Evolutionary conservation across 2,329 filamentous ascomycete genomes (phyloP).

Genomic region (Clarireedia monteithiana): DNA sequence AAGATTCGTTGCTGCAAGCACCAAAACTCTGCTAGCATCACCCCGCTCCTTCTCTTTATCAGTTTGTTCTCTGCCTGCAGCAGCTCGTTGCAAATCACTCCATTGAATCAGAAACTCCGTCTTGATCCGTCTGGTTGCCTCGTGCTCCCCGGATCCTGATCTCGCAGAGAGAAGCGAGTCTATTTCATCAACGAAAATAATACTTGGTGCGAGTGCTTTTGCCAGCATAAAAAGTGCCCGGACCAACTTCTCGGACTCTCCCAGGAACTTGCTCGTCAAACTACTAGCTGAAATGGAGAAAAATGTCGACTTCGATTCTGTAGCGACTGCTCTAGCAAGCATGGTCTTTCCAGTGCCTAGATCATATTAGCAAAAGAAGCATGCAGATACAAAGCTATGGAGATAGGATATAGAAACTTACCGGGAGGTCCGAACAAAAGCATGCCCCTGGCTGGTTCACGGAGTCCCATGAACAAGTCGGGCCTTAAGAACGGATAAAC

Average conservation of each 20-base stretch:
- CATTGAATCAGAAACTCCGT: constrained; percentile 98
- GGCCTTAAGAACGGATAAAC: constrained; percentile 95
- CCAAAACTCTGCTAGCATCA: constrained; percentile 81
- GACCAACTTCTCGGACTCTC: constrained; percentile 94
- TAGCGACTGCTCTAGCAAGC: constrained; percentile 89
- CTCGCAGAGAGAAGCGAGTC: constrained; percentile 85
- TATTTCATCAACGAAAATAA: constrained; percentile 98
- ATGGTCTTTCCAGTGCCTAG: constrained; percentile 83
- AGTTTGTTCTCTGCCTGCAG: constrained; percentile 69
- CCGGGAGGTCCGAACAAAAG: constrained; percentile 92
- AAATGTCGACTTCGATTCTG: constrained; percentile 89
- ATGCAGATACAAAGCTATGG: too few relatives aligned
- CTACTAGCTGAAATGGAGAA: constrained; percentile 95
- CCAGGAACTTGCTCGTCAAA: constrained; percentile 90
- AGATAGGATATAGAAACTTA: too few relatives aligned
- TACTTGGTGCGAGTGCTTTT: constrained; percentile 80
- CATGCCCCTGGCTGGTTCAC: constrained; percentile 92
- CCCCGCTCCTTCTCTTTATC: constrained; percentile 62
- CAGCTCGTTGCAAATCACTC: constrained; percentile 87
- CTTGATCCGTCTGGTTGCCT: constrained; percentile 89
- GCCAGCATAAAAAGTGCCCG: constrained; percentile 86
- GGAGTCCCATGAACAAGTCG: constrained; percentile 89
- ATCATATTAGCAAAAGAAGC: too few relatives aligned
- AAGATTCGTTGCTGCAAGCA: constrained; percentile 89
- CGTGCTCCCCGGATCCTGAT: constrained; percentile 78